Evolutionary conservation across 2,329 filamentous ascomycete genomes (phyloP).

Genomic region (Ilyonectria sp.): DNA sequence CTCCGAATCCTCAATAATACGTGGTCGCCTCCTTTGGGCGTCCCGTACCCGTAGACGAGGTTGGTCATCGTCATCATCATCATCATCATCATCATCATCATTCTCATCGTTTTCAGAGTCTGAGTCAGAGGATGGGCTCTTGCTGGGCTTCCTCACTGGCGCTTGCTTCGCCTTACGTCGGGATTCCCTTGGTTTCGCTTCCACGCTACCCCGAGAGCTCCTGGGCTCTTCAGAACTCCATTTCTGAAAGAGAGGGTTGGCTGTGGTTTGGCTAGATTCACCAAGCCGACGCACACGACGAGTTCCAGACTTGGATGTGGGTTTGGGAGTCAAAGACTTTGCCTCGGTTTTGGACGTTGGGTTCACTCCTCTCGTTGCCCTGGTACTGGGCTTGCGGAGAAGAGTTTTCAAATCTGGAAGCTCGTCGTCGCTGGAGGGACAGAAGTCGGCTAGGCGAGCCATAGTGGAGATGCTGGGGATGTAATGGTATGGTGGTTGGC

Average conservation of each 20-base stretch:
- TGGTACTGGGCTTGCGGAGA: slow-evolving; percentile 34
- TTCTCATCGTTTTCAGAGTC: slow-evolving; percentile 31
- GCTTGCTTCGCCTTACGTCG: slow-evolving; percentile 18
- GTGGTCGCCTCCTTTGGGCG: slow-evolving; percentile 28
- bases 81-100: slow-evolving; percentile 18
- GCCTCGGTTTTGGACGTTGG: slow-evolving; percentile 21
- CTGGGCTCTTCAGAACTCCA: slow-evolving; percentile 48
- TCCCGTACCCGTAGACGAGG: slow-evolving; percentile 25
- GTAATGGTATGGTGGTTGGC: slow-evolving; percentile 5
- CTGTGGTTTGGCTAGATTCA: slow-evolving; percentile 35
- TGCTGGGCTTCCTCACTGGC: slow-evolving; percentile 15
- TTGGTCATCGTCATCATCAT: slow-evolving; percentile 14
- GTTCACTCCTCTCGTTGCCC: slow-evolving; percentile 35
- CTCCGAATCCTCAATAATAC: slow-evolving; percentile 40
- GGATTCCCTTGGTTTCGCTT: slow-evolving; percentile 13
- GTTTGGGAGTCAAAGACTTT: slow-evolving; percentile 45
- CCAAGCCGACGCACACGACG: slow-evolving; percentile 52
- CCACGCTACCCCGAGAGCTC: slow-evolving; percentile 10
- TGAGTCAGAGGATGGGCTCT: neutral
- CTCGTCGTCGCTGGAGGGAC: slow-evolving; percentile 58
- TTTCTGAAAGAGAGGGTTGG: slow-evolving; percentile 52
- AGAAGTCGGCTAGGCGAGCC: slow-evolving; percentile 50
- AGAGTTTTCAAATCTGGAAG: slow-evolving; percentile 58
- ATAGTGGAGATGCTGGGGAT: slow-evolving; percentile 34
- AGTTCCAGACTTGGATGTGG: slow-evolving; percentile 41